Evolutionary conservation across 2,329 filamentous ascomycete genomes (phyloP), one percentile per base, ranked within the genome.

Genomic region (Thermomyces lanuginosus): DNA sequence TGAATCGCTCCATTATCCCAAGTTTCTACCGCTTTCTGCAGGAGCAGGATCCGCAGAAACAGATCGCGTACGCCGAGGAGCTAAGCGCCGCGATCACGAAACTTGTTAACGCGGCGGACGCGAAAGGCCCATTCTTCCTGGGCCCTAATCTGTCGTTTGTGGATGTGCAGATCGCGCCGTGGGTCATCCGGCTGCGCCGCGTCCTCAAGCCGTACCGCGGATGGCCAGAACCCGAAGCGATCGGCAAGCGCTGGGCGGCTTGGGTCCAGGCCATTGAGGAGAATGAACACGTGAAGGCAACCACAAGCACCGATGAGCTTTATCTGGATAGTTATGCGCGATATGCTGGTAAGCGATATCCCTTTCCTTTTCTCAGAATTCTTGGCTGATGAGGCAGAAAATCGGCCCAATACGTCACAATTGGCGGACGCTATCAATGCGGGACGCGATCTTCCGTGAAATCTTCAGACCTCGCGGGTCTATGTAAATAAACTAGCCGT

Each of bases 1-100:
- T 84, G 45, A 83, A 89, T 45, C 66, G 74, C 16, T 64, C 73
- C 36, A 71, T 92, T 29, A 67, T 91, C 2, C 78, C 81, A 0
- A 56, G 61, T 7, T 91, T 91, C 58, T 84, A 82, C 51, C 64
- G 66, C 17, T 63, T 83, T 10, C 61, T 89, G 1, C 72, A 75
- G 49, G 67, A 72, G 2, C 66, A 73, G 36, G 68, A 78, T 8
- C 40, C 54, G 10, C 40, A 60, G 8, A 66, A 70, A 34, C 76
- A 78, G 40, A 48, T 65, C 7, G 57, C 66, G 22, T 56, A 66
- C 36, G 68, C 67, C 1, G 61, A 66, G 24, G 68, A 69, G 33
- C 61, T 92, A 15, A 70, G 72, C 36, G 59, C 56, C 16, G 66
- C 78, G 30, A 76, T 92, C 37, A 55, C 60, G 41, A 73, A 63